phyloP scores from a whole-genome alignment of 2,329 filamentous ascomycete genomes.

The Cladosporium sp. region DNA sequence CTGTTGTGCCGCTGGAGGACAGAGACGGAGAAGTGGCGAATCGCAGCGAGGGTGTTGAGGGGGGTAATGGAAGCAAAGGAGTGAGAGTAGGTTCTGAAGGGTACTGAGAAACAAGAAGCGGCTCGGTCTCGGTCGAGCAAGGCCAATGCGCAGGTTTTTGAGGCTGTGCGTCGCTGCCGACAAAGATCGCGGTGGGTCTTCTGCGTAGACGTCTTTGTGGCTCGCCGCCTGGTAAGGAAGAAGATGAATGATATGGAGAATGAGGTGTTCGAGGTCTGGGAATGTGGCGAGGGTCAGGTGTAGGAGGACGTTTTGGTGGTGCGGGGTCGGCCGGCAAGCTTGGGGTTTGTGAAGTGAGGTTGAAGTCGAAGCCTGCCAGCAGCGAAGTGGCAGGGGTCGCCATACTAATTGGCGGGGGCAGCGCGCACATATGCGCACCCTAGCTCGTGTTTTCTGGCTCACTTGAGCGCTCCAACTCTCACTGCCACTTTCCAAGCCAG shows the following conservation, averaged over 20 bases:
- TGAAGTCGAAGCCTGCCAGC: slow-evolving; percentile 7
- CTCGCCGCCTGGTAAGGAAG: not conserved
- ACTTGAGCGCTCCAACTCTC: no score
- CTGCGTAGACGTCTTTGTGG: slow-evolving; percentile 5
- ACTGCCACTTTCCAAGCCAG: no score
- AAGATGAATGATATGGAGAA: not conserved
- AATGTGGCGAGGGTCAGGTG: slow-evolving; percentile 12
- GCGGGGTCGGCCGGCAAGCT: not conserved
- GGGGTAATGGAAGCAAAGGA: slow-evolving; percentile 11
- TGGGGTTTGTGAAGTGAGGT: slow-evolving; percentile 6
- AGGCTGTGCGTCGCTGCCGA: not conserved
- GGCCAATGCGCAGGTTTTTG: not conserved
- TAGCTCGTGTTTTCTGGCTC: no score
- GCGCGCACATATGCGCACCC: not conserved
- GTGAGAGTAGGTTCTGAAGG: slow-evolving; percentile 1
- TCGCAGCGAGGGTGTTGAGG: slow-evolving; percentile 19
- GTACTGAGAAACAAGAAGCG: not conserved
- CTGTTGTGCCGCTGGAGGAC: slow-evolving; percentile 22
- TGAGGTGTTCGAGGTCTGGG: slow-evolving; percentile 7
- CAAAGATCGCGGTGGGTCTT: slow-evolving; percentile 10
- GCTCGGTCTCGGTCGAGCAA: not conserved
- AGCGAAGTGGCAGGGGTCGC: slow-evolving; percentile 6
- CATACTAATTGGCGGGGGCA: not conserved
- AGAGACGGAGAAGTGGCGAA: slow-evolving; percentile 21
- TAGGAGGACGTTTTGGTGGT: slow-evolving; percentile 2